Evolutionary conservation across 129 eudicot species (phyloP), one percentile per base, ranked within the genome.

Genomic region (Lonicera japonica): DNA sequence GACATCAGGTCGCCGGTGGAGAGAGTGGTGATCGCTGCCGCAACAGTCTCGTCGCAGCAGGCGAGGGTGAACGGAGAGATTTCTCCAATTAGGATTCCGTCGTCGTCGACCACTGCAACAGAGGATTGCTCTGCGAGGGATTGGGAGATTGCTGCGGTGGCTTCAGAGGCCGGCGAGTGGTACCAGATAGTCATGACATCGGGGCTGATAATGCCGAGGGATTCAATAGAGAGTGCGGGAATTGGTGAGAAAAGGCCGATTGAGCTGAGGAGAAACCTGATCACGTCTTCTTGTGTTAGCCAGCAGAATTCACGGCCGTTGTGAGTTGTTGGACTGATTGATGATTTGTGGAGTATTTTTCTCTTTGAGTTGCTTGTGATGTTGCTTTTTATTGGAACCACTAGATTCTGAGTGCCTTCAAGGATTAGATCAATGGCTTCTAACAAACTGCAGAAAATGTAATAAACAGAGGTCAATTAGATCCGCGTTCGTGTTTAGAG

Each of bases 1-100:
- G 90, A 79, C 94, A 91, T 82, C 23, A 91, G 82, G 51, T 91
- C 98, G 0, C 96, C 90, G 0, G 90, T 73, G 0, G 98, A 79
- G 38, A 90, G 78, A 5, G 97, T 87, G 29, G 74, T n/a, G 60
- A 90, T 68, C 0, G 97, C 97, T 1, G 90, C 87, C 0, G 89
- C 80, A 0, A 73, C 80, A 0, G 83, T 74, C 67, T 90, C 95
- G 61, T 87, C 95, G 24, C 84, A 77, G 53, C 75, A 78, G 9
- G 82, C 76, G 16, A 91, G 87, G 4, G 90, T 75, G 67, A 71
- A 71, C 8, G 98, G 90, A 0, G 98, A 91, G 17, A 91, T 87
- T 51, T 91, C 98, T 0, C 96, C 95, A 1, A 91, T 69, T 39
- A 91, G 19, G 15, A 52, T 48, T 0, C 95, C 95, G 14, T 72